phyloP scores from a whole-genome alignment of 192 early-diverging fungal genomes.

The Kickxella alabastrina region DNA sequence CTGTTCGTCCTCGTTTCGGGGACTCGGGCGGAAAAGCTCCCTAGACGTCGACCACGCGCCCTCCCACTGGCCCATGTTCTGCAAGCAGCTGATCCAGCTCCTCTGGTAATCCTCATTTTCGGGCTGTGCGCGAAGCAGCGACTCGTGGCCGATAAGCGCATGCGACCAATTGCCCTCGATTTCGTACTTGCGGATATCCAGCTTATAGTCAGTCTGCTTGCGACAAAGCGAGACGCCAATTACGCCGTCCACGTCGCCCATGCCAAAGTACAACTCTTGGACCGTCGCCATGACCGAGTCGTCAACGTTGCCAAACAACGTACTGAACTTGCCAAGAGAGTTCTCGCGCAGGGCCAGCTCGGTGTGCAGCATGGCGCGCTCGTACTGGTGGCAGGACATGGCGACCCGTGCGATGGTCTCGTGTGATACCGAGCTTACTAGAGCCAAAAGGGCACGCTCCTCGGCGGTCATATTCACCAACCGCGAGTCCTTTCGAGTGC shows the following conservation, averaged over 20 bases:
- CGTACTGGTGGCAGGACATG: slow-evolving; percentile 34
- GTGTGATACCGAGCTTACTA: slow-evolving; percentile 16
- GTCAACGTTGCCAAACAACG: slow-evolving; percentile 30
- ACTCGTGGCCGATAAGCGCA: slow-evolving; percentile 50
- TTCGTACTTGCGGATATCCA: slow-evolving; percentile 39
- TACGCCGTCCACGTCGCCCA: slow-evolving; percentile 46
- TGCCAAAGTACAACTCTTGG: slow-evolving; percentile 44
- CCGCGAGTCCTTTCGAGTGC: slow-evolving; percentile 19
- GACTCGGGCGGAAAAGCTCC: slow-evolving; percentile 12
- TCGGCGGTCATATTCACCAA: slow-evolving; percentile 13
- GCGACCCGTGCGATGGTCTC: slow-evolving; percentile 25
- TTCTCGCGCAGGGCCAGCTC: slow-evolving; percentile 33
- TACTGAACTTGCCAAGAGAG: slow-evolving; percentile 15
- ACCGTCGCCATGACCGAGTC: slow-evolving; percentile 28
- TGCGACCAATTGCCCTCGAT: slow-evolving; percentile 51
- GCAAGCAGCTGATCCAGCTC: slow-evolving; percentile 46
- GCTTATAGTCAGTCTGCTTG: slow-evolving; percentile 19
- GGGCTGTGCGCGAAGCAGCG: slow-evolving; percentile 32
- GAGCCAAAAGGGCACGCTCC: slow-evolving; percentile 16
- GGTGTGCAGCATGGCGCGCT: slow-evolving; percentile 30
- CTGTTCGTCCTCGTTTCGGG: slow-evolving; percentile 6
- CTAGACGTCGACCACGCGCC: slow-evolving; percentile 45
- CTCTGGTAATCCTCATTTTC: slow-evolving; percentile 24
- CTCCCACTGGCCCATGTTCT: slow-evolving; percentile 52
- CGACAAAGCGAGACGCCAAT: slow-evolving; percentile 39